Conservation (phyloP, 176 grass and related monocot genomes). For the Carex parvula region DNA sequence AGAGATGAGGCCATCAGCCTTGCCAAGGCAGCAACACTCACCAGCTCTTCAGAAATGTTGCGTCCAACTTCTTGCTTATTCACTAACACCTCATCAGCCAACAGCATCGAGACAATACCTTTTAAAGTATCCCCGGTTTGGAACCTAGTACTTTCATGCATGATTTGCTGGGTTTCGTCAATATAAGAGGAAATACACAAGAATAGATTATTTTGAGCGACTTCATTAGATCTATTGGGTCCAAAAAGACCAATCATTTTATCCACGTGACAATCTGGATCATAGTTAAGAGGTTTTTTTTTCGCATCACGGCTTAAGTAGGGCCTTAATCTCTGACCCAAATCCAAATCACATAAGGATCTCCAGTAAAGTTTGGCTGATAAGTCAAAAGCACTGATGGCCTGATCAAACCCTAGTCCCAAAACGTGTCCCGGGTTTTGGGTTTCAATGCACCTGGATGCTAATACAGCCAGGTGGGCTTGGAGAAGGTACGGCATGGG, state of each 20-base stretch:
- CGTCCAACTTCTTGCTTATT: neutral
- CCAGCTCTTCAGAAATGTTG: constrained; percentile 1
- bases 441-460: constrained; percentile 12
- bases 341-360: neutral
- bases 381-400: neutral
- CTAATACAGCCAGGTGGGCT: neutral
- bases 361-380: constrained; percentile 6
- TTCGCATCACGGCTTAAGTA: neutral
- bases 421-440: neutral
- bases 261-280: neutral
- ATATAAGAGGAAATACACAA: constrained; percentile 4
- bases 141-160: neutral
- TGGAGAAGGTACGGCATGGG: constrained; percentile 9
- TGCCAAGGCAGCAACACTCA: constrained; percentile 2
- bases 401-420: neutral
- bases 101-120: neutral
- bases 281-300: neutral
- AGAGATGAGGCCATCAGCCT: constrained; percentile 18
- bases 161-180: neutral
- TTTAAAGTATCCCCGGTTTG: neutral
- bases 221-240: neutral
- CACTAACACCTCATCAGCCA: constrained; percentile 11
- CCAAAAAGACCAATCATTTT: neutral
- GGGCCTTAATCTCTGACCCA: constrained; percentile 9
- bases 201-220: neutral